phyloP scores from a whole-genome alignment of 768 basidiomycete genomes.

The Lactarius pseudohatsudake region DNA sequence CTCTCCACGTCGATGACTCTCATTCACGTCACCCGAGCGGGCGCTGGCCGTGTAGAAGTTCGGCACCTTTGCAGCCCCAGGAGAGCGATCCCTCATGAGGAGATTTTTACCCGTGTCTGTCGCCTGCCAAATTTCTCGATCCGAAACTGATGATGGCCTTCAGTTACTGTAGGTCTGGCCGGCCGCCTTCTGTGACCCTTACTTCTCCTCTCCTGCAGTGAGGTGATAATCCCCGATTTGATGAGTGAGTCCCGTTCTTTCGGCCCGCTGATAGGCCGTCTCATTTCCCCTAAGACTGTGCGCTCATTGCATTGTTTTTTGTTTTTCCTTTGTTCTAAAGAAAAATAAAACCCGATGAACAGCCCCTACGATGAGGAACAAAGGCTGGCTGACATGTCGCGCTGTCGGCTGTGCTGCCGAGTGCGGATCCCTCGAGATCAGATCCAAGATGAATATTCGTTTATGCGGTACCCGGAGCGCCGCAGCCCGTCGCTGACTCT shows the following conservation, averaged over 20 bases:
- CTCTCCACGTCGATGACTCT: slow-evolving; percentile 2
- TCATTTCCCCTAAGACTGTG: background rate
- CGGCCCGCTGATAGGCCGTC: slow-evolving; percentile 11
- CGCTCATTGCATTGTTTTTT: background rate
- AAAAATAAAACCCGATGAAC: background rate
- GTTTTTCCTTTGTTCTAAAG: background rate
- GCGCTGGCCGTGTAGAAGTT: slow-evolving; percentile 8
- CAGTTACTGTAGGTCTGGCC: slow-evolving; percentile 1
- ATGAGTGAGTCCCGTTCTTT: slow-evolving; percentile 13
- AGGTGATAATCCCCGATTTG: slow-evolving; percentile 6
- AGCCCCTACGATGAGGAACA: background rate
- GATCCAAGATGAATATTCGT: background rate
- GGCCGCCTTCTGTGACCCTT: background rate
- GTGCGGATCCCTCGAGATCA: slow-evolving; percentile 5
- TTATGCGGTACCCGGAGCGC: background rate
- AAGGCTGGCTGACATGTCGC: slow-evolving; percentile 1
- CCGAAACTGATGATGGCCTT: slow-evolving; percentile 1
- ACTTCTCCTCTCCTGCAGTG: background rate
- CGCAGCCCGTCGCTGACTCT: background rate
- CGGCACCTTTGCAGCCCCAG: slow-evolving; percentile 10
- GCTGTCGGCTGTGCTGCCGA: background rate
- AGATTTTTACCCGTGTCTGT: background rate
- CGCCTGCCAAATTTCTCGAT: slow-evolving; percentile 7
- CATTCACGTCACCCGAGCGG: slow-evolving; percentile 12
- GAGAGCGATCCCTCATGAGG: slow-evolving; percentile 4